Evolutionary conservation across 352 stramenopile genomes (phyloP), one percentile per base, ranked within the genome.

Genomic region (Globisporangium viniferum): DNA sequence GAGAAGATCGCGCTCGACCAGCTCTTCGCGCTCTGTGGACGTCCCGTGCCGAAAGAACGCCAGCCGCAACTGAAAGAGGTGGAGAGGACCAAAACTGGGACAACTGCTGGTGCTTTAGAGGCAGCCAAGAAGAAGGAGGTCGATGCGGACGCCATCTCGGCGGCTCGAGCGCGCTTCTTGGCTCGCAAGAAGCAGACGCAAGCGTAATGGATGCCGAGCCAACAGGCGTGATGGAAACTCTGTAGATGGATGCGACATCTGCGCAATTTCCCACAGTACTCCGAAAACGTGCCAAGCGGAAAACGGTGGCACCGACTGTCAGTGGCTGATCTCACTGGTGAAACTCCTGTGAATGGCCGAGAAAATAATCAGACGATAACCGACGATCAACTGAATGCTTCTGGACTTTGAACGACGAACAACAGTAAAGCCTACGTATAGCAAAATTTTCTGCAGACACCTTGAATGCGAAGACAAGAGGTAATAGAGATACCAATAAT

Each of bases 1-100:
- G 12, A 74, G 6, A 33, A 71, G 4, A 27, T 90, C 18, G 69
- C 75, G 0, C 20, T 54, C 5, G n/a, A 61, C 0, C 69, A 86
- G 62, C 67, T 92, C 0, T 88, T 79, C 36, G 75, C 75, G 35
- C 68, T 90, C n/a, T 89, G 82, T 63, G 84, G 84, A 54, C 72
- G 72, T 2, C 61, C 69, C 1, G 15, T 59, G 15, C 71, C 73
- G n/a, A 51, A 57, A 7, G 44, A 75, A 1, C 35, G 49, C 12
- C 55, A 60, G 8, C 41, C 49, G 10, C 3, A 51, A 10, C 22
- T 35, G 12, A 55, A 64, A 12, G 33, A 29, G 20, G 15, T 53
- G 3, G 41, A 48, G 5, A 33, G 64, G 33, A 24, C 44, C 18
- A 29, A 67, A 33, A 5, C 48, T 41, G 63, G 57, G 48, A 44